A percentile compares a stretch with the other conserved stretches of the same genome.
Conservation (phyloP, 169 alveolate genomes). For the Cryptosporidium xiaoi region DNA sequence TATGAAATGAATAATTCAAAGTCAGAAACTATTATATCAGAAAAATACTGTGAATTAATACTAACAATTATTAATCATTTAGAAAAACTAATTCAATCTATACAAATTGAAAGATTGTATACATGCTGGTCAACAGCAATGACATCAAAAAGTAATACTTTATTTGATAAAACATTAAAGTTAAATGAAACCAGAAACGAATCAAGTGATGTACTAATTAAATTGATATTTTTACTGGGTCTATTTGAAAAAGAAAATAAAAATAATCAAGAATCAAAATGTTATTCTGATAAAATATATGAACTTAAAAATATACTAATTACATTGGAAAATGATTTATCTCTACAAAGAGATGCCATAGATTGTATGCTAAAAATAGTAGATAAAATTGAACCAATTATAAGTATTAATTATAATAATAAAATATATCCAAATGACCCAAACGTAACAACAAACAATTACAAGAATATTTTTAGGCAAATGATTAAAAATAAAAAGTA, state of each 20-base stretch:
- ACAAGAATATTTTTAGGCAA: slow-evolving; percentile 36
- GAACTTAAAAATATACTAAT: neutral
- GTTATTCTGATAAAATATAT: neutral
- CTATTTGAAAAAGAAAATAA: neutral
- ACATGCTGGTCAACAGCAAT: slow-evolving; percentile 71
- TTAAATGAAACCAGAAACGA: slow-evolving; percentile 3
- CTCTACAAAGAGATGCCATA: slow-evolving; percentile 66
- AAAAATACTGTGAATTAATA: neutral
- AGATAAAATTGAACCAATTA: neutral
- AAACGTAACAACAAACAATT: slow-evolving; percentile 3
- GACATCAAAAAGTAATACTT: slow-evolving; percentile 13
- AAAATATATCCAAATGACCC: neutral
- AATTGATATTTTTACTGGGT: slow-evolving; percentile 6
- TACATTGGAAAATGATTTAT: slow-evolving; percentile 5
- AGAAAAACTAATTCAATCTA: slow-evolving; percentile 26
- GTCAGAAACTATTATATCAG: neutral
- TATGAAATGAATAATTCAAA: neutral
- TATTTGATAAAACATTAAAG: slow-evolving; percentile 2
- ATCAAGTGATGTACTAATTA: neutral
- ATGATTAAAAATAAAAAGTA: slow-evolving; percentile 15
- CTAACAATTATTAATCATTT: slow-evolving; percentile 3
- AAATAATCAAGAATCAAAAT: neutral
- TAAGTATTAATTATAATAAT: no score
- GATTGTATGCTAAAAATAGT: slow-evolving; percentile 48
- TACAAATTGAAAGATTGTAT: slow-evolving; percentile 53